Evolutionary conservation across 495 filamentous ascomycete species (phyloP), one percentile per base, ranked within the genome.

Genomic region (Tuber borchii): DNA sequence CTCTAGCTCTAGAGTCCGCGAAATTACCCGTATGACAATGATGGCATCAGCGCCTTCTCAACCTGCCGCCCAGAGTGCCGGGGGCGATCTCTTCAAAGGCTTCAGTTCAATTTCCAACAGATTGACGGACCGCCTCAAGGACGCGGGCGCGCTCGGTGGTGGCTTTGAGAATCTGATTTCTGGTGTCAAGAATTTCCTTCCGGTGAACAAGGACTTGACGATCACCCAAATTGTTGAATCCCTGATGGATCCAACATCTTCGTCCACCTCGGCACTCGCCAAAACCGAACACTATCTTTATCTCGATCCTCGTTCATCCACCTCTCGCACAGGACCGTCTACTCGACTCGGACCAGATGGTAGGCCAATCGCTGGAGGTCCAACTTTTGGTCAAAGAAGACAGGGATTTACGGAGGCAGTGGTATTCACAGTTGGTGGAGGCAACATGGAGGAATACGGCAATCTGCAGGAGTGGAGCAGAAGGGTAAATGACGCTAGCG

Each of bases 281-380:
- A 98, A 97, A 86, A 98, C 96, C 8, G 96, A 99, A 82, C 92
- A 91, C 81, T 99, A 97, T 82, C 91, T 98, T n/a, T 98, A 97
- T 86, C 98, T 97, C 82, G 96, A 99, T 84, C 96, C 96, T 2
- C 89, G 95, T 65, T 95, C 91, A 79, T 91, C 95, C 37, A 97
- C 95, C 81, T 95, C 96, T 0, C 90, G 96, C 45, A 95, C 97
- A 88, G 92, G 91, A 69, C 92, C 93, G 39, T 75, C 85, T 84
- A 70, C 86, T 82, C 39, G 84, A 85, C 80, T 80, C 83, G 84
- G 76, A 78, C 86, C 81, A 82, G 77, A 85, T 83, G 85, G 85
- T 16, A 79, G 78, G 16, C 80, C 78, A 39, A 79, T 83, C 34
- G 70, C 85, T 73, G 85, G 90, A 75, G 89, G 90, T 14, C 95